Evolutionary conservation across 1,284 basidiomycete species (phyloP).

Genomic region (Ceratorhiza oryzae-sativae): DNA sequence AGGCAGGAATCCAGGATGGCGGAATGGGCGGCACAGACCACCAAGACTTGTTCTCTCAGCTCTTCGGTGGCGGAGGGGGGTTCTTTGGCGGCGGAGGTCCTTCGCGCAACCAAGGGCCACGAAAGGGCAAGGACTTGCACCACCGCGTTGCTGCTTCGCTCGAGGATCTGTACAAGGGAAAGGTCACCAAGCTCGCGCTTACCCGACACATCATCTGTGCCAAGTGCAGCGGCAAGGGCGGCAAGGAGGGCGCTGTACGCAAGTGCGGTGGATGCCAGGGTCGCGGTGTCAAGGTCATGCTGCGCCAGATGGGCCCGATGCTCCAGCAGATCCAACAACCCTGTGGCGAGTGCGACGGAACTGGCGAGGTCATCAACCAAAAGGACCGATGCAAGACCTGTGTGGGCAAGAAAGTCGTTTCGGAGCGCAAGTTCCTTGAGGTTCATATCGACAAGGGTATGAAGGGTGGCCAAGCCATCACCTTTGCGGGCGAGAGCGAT

Average conservation of each 20-base stretch:
- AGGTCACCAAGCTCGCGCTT: constrained; percentile 96
- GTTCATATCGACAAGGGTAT: constrained; percentile 99
- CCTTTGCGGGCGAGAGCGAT: constrained; percentile 95
- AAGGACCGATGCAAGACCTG: constrained; percentile 95
- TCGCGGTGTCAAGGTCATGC: constrained; percentile 88
- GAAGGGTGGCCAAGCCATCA: constrained; percentile 97
- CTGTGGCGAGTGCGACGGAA: constrained; percentile 91
- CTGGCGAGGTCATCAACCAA: constrained; percentile 91
- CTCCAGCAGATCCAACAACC: constrained; percentile 98
- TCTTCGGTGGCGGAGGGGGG: constrained; percentile 83
- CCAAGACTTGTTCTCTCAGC: constrained; percentile 96
- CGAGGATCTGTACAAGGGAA: constrained; percentile 98
- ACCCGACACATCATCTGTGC: constrained; percentile 94
- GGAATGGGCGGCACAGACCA: constrained; percentile 97
- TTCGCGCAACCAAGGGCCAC: constrained; percentile 76
- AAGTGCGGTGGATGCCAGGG: constrained; percentile 83
- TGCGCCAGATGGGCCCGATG: constrained; percentile 99
- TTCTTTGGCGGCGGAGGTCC: constrained; percentile 63
- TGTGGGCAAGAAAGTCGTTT: constrained; percentile 93
- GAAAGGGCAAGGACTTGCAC: constrained; percentile 97
- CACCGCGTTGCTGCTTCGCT: constrained; percentile 96
- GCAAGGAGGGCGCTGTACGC: constrained; percentile 95
- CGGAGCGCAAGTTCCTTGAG: constrained; percentile 98
- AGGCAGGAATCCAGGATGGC: constrained; percentile 89
- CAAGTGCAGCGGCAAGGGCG: constrained; percentile 95